Evolutionary conservation across 2,329 filamentous ascomycete genomes (phyloP).

Genomic region (Paecilomyces niveus): DNA sequence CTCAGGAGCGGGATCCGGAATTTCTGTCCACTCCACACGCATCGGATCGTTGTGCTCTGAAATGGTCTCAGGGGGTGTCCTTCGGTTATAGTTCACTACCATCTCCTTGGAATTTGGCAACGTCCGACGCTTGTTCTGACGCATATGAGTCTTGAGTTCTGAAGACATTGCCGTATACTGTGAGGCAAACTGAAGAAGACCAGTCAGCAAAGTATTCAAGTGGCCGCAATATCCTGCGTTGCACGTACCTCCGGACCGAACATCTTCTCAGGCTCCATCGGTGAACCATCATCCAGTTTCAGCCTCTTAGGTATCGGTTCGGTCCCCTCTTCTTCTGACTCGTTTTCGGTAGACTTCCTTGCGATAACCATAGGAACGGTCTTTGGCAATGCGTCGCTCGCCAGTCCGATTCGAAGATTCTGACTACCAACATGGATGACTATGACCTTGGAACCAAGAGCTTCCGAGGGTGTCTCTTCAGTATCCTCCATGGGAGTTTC

Average conservation of each 20-base stretch:
- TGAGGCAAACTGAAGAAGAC: conserved; percentile 44
- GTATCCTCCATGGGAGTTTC: conserved; percentile 54
- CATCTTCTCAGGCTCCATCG: conserved; percentile 61
- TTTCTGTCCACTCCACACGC: conserved; percentile 91
- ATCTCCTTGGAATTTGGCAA: conserved; percentile 96
- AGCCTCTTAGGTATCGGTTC: conserved; percentile 66
- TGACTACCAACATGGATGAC: conserved; percentile 94
- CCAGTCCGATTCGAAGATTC: conserved; percentile 86
- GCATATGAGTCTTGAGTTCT: conserved; percentile 85
- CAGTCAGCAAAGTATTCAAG: neutral
- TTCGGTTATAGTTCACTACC: conserved; percentile 87
- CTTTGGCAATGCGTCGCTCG: conserved; percentile 91
- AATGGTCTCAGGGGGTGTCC: conserved; percentile 77
- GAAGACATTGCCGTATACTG: conserved; percentile 74
- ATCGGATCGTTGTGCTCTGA: conserved; percentile 91
- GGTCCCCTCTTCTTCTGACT: conserved; percentile 74
- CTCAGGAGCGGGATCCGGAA: conserved; percentile 59
- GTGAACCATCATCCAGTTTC: conserved; percentile 48
- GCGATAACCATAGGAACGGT: conserved; percentile 91
- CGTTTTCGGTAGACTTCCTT: conserved; percentile 66
- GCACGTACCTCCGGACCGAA: conserved; percentile 73
- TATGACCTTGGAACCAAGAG: conserved; percentile 81
- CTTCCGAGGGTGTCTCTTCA: conserved; percentile 50
- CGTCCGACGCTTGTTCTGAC: conserved; percentile 87
- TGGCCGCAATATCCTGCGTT: neutral